Conservation (phyloP, 441 rosid species). For the Melastoma candidum region DNA sequence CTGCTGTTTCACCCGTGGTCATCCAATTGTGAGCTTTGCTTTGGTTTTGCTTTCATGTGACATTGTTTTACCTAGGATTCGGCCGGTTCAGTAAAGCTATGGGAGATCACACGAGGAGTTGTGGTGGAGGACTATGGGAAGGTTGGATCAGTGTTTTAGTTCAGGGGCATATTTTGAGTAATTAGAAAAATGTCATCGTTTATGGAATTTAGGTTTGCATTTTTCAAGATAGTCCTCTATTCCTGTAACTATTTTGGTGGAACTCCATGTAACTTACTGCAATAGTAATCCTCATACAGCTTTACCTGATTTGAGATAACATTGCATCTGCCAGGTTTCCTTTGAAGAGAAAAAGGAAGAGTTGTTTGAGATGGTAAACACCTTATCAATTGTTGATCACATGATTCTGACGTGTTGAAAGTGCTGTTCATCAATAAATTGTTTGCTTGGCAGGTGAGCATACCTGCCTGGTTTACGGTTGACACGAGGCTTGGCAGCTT, state of each 20-base stretch:
- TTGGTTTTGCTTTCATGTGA: constrained; percentile 1
- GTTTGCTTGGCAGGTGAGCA: constrained; percentile 59
- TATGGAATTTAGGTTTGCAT: too few species aligned
- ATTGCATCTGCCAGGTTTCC: constrained; percentile 41
- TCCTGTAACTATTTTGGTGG: too few species aligned
- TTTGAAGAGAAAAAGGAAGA: constrained; percentile 92
- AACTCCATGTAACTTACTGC: too few species aligned
- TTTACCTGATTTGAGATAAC: background rate
- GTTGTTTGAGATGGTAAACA: constrained; percentile 79
- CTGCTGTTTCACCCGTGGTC: constrained; percentile 1
- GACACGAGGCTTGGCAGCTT: constrained; percentile 9
- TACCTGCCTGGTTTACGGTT: constrained; percentile 19
- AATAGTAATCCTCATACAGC: background rate
- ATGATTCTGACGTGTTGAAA: too few species aligned
- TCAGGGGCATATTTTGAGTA: too few species aligned
- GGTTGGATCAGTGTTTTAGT: constrained; percentile 30
- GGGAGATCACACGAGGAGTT: constrained; percentile 89
- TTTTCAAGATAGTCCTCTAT: too few species aligned
- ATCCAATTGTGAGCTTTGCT: background rate
- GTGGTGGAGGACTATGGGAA: constrained; percentile 89
- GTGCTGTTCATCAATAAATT: too few species aligned
- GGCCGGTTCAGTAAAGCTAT: constrained; percentile 85
- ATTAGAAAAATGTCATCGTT: too few species aligned
- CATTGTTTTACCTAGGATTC: constrained; percentile 45
- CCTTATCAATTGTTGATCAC: constrained; percentile 3